A percentile compares a stretch with the other conserved stretches of the same genome.
Evolutionary conservation across 2,329 filamentous ascomycete species (phyloP).

Genomic region (Clarireedia paspali): DNA sequence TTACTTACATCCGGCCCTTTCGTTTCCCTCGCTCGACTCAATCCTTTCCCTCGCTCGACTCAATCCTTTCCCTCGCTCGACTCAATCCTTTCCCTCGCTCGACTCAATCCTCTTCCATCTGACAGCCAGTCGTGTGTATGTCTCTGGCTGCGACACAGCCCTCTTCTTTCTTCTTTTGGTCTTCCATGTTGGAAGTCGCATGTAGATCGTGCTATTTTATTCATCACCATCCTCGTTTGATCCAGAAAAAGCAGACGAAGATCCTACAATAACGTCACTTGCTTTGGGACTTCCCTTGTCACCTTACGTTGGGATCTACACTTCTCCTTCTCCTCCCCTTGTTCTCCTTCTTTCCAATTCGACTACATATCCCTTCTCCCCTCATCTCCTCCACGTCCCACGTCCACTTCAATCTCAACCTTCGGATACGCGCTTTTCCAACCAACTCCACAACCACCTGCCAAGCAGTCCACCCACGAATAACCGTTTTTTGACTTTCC

Average conservation of each 20-base stretch:
- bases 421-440: not conserved
- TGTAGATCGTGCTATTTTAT: slow-evolving; percentile 4
- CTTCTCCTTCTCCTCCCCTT: not conserved
- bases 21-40: too few species aligned
- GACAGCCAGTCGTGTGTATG: too few species aligned
- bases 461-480: too few species aligned
- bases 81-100: too few species aligned
- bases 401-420: not conserved
- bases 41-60: too few species aligned
- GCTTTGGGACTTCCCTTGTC: not conserved
- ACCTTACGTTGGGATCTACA: not conserved
- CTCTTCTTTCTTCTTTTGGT: not conserved
- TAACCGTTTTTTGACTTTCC: not conserved
- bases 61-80: too few species aligned
- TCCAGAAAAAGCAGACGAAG: not conserved
- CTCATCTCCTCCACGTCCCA: not conserved
- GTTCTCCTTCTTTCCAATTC: not conserved
- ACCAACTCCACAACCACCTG: not conserved
- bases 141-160: too few species aligned
- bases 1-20: too few species aligned
- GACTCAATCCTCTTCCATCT: too few species aligned
- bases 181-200: slow-evolving; percentile 1
- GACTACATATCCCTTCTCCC: too few species aligned
- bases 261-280: slow-evolving; percentile 1
- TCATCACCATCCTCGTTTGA: not conserved